Percentiles rank a stretch among this genome's conserved stretches.
These are phyloP conservation scores for Eucalyptus marginata DNA, from an alignment of 345 rosid genomes.

Conservation along the genomic window DNA sequence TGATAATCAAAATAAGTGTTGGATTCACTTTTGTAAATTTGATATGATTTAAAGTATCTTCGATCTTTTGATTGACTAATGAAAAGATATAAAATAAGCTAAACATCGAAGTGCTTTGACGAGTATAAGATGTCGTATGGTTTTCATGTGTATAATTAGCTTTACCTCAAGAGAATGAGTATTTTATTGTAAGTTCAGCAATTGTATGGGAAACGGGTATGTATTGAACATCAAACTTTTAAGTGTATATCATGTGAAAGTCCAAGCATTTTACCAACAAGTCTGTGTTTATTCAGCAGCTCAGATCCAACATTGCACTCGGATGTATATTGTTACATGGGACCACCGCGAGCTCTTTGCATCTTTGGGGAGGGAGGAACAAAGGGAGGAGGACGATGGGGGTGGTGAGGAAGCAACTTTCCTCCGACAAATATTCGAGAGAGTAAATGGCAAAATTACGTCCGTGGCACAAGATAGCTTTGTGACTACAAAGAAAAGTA, in stretches of 20 bases:
- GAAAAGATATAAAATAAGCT: not conserved
- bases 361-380: not conserved
- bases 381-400: no score
- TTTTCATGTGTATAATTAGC: not conserved
- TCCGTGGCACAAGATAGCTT: not conserved
- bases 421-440: not conserved
- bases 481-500: not conserved
- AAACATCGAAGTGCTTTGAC: not conserved
- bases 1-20: not conserved
- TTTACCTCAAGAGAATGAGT: not conserved
- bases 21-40: not conserved
- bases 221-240: not conserved
- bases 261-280: not conserved
- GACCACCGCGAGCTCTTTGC: not conserved
- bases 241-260: not conserved
- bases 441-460: not conserved
- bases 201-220: not conserved
- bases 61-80: not conserved
- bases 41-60: not conserved
- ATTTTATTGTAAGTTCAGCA: not conserved
- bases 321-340: not conserved
- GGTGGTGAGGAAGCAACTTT: rapidly evolving
- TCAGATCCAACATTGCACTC: not conserved
- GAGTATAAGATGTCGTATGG: not conserved
- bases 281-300: not conserved